Evolutionary conservation across 169 alveolate genomes (phyloP).

Genomic region (Ichthyophthirius multifiliis): DNA sequence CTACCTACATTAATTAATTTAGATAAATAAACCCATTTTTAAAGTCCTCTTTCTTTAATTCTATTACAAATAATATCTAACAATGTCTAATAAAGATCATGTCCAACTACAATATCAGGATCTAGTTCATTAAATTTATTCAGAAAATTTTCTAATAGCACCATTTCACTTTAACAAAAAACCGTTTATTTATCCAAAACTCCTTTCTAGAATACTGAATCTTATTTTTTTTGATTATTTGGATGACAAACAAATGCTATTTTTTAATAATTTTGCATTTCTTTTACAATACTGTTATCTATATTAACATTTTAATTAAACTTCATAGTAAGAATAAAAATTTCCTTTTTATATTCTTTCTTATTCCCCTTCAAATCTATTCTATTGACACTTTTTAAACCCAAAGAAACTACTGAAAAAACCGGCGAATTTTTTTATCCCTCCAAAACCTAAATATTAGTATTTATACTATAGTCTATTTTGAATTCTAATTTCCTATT

Average conservation of each 20-base stretch:
- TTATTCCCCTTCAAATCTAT: neutral
- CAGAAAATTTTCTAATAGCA: conserved; percentile 60
- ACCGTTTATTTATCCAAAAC: conserved; percentile 24
- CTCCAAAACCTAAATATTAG: conserved; percentile 43
- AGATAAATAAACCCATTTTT: conserved; percentile 73
- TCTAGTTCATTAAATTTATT: conserved; percentile 57
- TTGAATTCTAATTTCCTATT: conserved; percentile 61
- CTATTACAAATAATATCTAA: conserved; percentile 65
- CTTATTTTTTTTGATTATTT: conserved; percentile 9
- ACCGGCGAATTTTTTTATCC: conserved; percentile 61
- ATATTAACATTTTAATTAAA: conserved; percentile 62
- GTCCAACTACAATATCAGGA: conserved; percentile 85
- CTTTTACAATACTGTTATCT: conserved; percentile 56
- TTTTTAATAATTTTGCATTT: conserved; percentile 39
- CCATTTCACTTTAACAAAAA: conserved; percentile 61
- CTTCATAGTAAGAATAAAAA: conserved; percentile 69
- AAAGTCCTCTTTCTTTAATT: conserved; percentile 48
- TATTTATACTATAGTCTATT: conserved; percentile 52
- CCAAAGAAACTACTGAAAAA: conserved; percentile 48
- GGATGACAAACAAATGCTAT: conserved; percentile 44
- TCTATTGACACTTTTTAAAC: conserved; percentile 35
- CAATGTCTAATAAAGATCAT: conserved; percentile 66
- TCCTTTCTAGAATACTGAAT: conserved; percentile 15
- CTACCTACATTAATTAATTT: conserved; percentile 51
- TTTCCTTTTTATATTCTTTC: conserved; percentile 38